Evolutionary conservation across 2,329 filamentous ascomycete genomes (phyloP).

Genomic region (Pleomassaria siparia): DNA sequence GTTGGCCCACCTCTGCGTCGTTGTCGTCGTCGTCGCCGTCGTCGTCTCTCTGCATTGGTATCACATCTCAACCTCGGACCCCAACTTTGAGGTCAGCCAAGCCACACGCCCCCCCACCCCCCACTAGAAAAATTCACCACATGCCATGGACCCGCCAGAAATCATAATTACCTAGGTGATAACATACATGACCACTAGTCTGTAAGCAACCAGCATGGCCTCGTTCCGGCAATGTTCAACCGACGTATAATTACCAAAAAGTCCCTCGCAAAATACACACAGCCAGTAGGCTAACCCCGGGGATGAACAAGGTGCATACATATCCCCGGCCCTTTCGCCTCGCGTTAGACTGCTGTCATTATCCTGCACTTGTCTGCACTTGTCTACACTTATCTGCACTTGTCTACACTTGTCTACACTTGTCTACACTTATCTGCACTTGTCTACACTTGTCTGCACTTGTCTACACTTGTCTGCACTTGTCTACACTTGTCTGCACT

Average conservation of each 20-base stretch:
- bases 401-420: too few relatives aligned
- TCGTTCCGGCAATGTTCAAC: not conserved
- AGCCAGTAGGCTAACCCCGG: not conserved
- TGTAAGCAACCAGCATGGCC: not conserved
- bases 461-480: too few relatives aligned
- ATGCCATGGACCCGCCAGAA: not conserved
- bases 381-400: too few relatives aligned
- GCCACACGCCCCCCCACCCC: not conserved
- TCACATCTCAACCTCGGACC: conserved; percentile 1
- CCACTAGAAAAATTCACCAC: not conserved
- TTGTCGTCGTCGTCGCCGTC: too few relatives aligned
- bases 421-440: too few relatives aligned
- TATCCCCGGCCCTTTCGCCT: conserved; percentile 4
- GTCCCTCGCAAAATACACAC: not conserved
- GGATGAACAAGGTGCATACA: not conserved
- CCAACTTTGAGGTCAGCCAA: not conserved
- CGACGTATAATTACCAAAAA: not conserved
- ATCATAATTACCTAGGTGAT: too few relatives aligned
- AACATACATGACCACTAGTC: not conserved
- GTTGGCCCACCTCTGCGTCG: too few relatives aligned
- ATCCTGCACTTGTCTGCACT: not conserved
- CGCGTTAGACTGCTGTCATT: conserved; percentile 3
- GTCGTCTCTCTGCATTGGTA: too few relatives aligned
- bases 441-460: too few relatives aligned
- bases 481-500: too few relatives aligned